Conservation (phyloP, 2,329 filamentous ascomycete genomes). For the Thielaviopsis euricoi region DNA sequence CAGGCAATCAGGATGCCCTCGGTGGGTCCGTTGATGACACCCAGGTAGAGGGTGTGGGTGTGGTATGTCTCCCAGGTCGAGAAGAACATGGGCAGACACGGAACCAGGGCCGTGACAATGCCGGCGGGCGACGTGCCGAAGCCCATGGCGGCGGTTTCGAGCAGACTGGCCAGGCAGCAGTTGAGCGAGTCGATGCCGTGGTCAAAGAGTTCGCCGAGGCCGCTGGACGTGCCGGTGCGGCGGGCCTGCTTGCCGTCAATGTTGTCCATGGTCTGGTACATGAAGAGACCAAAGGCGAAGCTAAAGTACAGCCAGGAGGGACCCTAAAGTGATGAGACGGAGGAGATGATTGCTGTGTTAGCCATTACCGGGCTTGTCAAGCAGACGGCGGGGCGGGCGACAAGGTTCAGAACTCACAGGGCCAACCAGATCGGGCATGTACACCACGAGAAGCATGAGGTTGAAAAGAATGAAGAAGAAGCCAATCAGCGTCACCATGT, state of each 20-base stretch:
- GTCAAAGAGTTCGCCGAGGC: constrained; percentile 90
- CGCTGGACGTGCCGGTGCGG: constrained; percentile 85
- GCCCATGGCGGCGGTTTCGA: constrained; percentile 87
- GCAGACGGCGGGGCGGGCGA: not conserved
- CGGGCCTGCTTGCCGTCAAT: constrained; percentile 96
- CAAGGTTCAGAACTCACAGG: constrained; percentile 42
- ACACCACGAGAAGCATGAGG: constrained; percentile 54
- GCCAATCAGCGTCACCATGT: constrained; percentile 89
- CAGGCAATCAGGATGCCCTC: constrained; percentile 87
- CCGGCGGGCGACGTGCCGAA: constrained; percentile 71
- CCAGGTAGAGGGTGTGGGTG: constrained; percentile 90
- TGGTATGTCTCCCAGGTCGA: constrained; percentile 99
- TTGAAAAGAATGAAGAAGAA: constrained; percentile 91
- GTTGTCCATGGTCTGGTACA: constrained; percentile 99
- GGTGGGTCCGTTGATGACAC: constrained; percentile 92
- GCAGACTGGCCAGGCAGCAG: constrained; percentile 80
- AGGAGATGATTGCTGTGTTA: not conserved
- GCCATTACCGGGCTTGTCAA: not conserved
- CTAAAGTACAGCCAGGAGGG: constrained; percentile 90
- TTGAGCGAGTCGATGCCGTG: constrained; percentile 97
- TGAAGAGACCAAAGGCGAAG: constrained; percentile 90
- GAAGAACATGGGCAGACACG: constrained; percentile 96
- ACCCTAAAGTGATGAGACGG: constrained; percentile 32
- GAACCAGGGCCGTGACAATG: constrained; percentile 79
- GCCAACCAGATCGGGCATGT: constrained; percentile 78